Conservation (phyloP, 805 yeast species). For the Suhomyces pyralidae region DNA sequence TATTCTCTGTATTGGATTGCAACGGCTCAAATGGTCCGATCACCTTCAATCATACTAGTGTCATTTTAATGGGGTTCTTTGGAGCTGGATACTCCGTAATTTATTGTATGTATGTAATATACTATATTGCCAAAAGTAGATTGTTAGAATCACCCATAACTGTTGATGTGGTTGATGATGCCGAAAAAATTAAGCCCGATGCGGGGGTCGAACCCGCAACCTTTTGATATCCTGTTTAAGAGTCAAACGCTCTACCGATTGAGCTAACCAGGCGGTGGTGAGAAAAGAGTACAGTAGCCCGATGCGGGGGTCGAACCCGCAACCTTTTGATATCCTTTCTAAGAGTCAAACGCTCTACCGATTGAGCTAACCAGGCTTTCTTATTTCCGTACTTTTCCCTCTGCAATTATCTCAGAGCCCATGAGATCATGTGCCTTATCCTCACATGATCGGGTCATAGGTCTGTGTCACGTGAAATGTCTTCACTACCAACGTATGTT, state of each 20-base stretch:
- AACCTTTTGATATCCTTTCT: slow-evolving; percentile 5
- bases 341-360: slow-evolving; percentile 6
- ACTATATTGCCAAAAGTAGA: neutral
- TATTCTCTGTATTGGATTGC: slow-evolving; percentile 15
- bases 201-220: slow-evolving; percentile 12
- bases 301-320: slow-evolving; percentile 8
- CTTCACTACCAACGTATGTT: too few relatives aligned
- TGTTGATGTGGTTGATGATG: neutral
- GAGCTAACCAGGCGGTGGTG: slow-evolving; percentile 9
- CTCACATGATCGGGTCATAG: too few relatives aligned
- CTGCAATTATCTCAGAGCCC: too few relatives aligned
- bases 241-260: slow-evolving; percentile 12
- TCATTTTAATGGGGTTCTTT: neutral
- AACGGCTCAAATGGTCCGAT: slow-evolving; percentile 19
- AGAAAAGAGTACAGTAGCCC: neutral
- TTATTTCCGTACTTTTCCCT: neutral
- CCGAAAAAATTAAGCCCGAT: slow-evolving; percentile 2
- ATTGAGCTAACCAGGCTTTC: slow-evolving; percentile 6
- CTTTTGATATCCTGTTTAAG: slow-evolving; percentile 8
- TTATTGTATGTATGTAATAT: neutral
- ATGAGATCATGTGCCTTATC: too few relatives aligned
- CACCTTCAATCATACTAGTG: slow-evolving; percentile 5
- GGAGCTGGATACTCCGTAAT: neutral
- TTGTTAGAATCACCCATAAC: neutral
- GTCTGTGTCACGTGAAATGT: too few relatives aligned